phyloP scores from a whole-genome alignment of 1,284 basidiomycete genomes.

The Bondarzewia mesenterica region DNA sequence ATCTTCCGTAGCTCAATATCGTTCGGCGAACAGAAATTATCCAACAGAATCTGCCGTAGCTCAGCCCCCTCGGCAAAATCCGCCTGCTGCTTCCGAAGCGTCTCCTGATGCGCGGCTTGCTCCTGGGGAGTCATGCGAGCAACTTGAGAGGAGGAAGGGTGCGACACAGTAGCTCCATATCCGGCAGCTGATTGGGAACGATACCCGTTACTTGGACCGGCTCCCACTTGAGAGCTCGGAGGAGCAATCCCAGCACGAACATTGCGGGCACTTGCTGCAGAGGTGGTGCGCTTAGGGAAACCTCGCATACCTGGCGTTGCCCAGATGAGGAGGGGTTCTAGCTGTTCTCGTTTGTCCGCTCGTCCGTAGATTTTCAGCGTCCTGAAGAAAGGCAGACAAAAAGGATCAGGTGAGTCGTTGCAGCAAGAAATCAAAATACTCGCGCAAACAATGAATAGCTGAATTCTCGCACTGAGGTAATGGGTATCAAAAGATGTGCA shows the following conservation, averaged over 20 bases:
- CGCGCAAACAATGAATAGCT: slow-evolving; percentile 56
- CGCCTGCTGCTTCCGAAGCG: slow-evolving; percentile 40
- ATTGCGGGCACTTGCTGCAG: too few relatives aligned
- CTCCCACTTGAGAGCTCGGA: background rate
- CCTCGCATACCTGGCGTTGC: slow-evolving; percentile 64
- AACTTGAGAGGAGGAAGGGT: slow-evolving; percentile 1
- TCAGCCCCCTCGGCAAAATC: slow-evolving; percentile 53
- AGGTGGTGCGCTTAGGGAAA: slow-evolving; percentile 27
- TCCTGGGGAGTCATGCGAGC: slow-evolving; percentile 12
- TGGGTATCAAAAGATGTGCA: background rate
- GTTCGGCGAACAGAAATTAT: slow-evolving; percentile 59
- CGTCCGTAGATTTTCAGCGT: slow-evolving; percentile 67
- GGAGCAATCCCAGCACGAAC: too few relatives aligned
- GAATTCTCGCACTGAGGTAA: slow-evolving; percentile 34
- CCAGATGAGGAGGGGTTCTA: slow-evolving; percentile 68
- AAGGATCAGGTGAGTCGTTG: slow-evolving; percentile 5
- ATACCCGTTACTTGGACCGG: too few relatives aligned
- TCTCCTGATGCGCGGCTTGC: slow-evolving; percentile 22
- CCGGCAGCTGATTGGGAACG: too few relatives aligned
- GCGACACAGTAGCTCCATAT: too few relatives aligned
- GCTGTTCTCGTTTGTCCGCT: slow-evolving; percentile 42
- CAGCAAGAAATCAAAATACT: slow-evolving; percentile 13
- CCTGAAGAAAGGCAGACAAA: slow-evolving; percentile 26
- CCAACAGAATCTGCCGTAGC: slow-evolving; percentile 59
- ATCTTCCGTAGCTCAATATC: too few relatives aligned